Percentiles rank a stretch among this genome's conserved stretches.
Conservation (phyloP, 2,329 filamentous ascomycete genomes). For the Apiospora aurea region DNA sequence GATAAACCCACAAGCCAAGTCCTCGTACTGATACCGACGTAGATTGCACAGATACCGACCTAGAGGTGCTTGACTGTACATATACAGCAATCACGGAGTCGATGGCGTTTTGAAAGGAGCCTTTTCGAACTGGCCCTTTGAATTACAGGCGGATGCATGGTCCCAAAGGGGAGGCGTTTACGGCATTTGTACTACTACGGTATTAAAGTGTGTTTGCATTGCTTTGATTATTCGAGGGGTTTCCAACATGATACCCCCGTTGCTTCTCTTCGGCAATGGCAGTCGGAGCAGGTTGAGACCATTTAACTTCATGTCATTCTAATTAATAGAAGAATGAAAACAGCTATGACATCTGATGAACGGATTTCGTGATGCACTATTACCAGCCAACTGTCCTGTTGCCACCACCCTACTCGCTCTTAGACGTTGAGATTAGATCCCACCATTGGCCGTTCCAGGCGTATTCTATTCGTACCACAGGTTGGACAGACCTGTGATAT, state of each 20-base stretch:
- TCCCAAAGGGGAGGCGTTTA: conserved; percentile 18
- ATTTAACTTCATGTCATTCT: neutral
- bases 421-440: neutral
- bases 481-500: neutral
- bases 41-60: conserved; percentile 18
- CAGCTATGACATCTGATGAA: neutral
- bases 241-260: conserved; percentile 18
- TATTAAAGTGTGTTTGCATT: conserved; percentile 8
- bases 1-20: neutral
- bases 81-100: conserved; percentile 14
- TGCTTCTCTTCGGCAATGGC: neutral
- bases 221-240: neutral
- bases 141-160: conserved; percentile 15
- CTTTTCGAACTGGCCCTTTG: neutral
- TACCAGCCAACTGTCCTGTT: neutral
- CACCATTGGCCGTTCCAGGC: no score
- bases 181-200: conserved; percentile 19
- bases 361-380: neutral
- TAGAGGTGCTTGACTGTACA: conserved; percentile 15
- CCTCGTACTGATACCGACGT: conserved; percentile 22
- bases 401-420: no score
- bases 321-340: conserved; percentile 14
- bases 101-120: conserved; percentile 11
- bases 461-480: neutral
- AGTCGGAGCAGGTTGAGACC: conserved; percentile 7